Evolutionary conservation across 495 filamentous ascomycete species (phyloP).

Genomic region (Endocarpon pusillum): DNA sequence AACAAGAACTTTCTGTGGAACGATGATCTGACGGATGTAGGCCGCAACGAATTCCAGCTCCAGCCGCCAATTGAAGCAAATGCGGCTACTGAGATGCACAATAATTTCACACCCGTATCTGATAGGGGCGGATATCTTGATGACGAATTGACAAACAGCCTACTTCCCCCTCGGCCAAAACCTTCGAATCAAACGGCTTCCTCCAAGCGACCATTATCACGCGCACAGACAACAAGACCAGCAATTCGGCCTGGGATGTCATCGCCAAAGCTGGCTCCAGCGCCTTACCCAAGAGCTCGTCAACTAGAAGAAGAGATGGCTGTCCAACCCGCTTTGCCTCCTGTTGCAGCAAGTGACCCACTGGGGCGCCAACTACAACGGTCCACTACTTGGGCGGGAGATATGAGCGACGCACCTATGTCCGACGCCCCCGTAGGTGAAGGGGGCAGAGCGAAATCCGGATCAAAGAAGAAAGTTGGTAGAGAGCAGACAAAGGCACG

Average conservation of each 20-base stretch:
- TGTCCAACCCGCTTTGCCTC: constrained; percentile 18
- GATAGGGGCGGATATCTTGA: too few relatives aligned
- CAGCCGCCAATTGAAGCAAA: too few relatives aligned
- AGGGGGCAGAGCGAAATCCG: constrained; percentile 9
- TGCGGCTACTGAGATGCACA: too few relatives aligned
- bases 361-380: constrained; percentile 22
- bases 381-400: constrained; percentile 29
- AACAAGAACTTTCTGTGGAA: too few relatives aligned
- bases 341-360: constrained; percentile 41
- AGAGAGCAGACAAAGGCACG: constrained; percentile 25
- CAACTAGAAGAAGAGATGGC: constrained; percentile 13
- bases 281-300: constrained; percentile 22
- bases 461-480: constrained; percentile 6
- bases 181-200: constrained; percentile 7
- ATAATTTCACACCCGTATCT: too few relatives aligned
- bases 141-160: too few relatives aligned
- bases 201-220: constrained; percentile 8
- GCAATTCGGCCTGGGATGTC: constrained; percentile 21
- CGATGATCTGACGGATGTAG: too few relatives aligned
- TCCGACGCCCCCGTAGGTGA: constrained; percentile 17
- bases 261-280: constrained; percentile 23
- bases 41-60: too few relatives aligned
- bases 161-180: too few relatives aligned
- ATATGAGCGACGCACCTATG: constrained; percentile 22
- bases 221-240: constrained; percentile 20